phyloP scores from a whole-genome alignment of 805 yeast genomes.

The Teunomyces barrocoloradensis region DNA sequence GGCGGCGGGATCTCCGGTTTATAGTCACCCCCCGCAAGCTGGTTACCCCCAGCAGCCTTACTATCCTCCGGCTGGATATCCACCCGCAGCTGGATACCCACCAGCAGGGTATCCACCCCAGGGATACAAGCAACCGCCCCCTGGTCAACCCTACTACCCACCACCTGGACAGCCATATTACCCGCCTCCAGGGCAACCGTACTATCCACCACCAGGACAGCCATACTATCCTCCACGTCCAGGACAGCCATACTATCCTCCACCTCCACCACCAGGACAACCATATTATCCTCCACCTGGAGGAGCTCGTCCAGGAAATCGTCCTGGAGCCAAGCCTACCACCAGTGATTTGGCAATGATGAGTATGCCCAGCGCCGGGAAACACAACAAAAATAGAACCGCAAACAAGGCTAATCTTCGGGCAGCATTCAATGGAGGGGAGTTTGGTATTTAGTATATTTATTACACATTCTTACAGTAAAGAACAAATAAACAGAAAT shows the following conservation, averaged over 20 bases:
- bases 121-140: slow-evolving; percentile 10
- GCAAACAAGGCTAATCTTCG: slow-evolving; percentile 57
- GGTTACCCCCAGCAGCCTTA: slow-evolving; percentile 4
- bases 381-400: slow-evolving; percentile 37
- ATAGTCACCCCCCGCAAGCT: slow-evolving; percentile 10
- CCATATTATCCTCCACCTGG: slow-evolving; percentile 14
- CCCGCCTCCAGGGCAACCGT: slow-evolving; percentile 14
- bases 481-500: slow-evolving; percentile 6
- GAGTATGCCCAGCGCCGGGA: slow-evolving; percentile 45
- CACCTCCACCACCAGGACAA: slow-evolving; percentile 7
- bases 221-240: slow-evolving; percentile 14
- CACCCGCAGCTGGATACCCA: slow-evolving; percentile 11
- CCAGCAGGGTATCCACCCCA: slow-evolving; percentile 12
- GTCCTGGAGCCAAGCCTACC: slow-evolving; percentile 19
- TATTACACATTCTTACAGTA: not conserved
- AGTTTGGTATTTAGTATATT: slow-evolving; percentile 58
- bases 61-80: slow-evolving; percentile 4
- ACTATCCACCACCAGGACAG: slow-evolving; percentile 6
- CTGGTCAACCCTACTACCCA: slow-evolving; percentile 13
- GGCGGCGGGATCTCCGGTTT: slow-evolving; percentile 11
- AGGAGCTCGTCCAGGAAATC: slow-evolving; percentile 3
- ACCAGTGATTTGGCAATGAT: slow-evolving; percentile 44
- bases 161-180: slow-evolving; percentile 9
- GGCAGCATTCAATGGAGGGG: slow-evolving; percentile 62
- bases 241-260: slow-evolving; percentile 9